phyloP scores from a whole-genome alignment of 2,329 filamentous ascomycete species.

The Aspergillus sp. region DNA sequence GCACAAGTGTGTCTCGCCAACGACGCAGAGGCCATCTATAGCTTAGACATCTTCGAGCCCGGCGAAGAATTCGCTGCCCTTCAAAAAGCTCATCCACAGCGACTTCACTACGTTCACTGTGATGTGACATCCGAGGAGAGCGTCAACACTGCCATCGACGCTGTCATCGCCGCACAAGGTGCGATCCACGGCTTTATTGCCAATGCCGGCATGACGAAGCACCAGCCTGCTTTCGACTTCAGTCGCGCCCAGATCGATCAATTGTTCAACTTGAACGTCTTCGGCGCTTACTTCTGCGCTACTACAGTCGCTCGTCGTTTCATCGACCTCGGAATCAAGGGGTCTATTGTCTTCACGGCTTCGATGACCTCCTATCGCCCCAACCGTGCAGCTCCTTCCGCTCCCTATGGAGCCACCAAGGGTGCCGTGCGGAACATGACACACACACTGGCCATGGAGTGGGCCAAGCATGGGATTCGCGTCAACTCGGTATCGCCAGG shows the following conservation, averaged over 20 bases:
- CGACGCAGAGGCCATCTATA: too few species aligned
- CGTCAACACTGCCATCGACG: too few species aligned
- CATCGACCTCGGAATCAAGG: slow-evolving; percentile 42
- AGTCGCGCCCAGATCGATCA: slow-evolving; percentile 38
- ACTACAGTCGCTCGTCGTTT: slow-evolving; percentile 33
- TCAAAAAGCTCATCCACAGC: too few species aligned
- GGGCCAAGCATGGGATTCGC: slow-evolving; percentile 42
- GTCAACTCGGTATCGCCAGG: slow-evolving; percentile 47
- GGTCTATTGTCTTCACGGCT: slow-evolving; percentile 47
- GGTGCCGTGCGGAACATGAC: slow-evolving; percentile 38
- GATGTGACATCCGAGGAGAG: too few species aligned
- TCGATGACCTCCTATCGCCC: slow-evolving; percentile 51
- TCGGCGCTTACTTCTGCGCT: slow-evolving; percentile 30
- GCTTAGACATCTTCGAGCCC: too few species aligned
- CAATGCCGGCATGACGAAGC: slow-evolving; percentile 13
- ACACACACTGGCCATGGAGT: slow-evolving; percentile 48
- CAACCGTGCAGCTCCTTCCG: slow-evolving; percentile 47
- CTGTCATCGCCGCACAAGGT: too few species aligned
- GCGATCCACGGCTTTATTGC: too few species aligned
- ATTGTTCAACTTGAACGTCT: slow-evolving; percentile 46
- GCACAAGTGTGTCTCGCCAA: too few species aligned
- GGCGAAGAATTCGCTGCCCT: too few species aligned
- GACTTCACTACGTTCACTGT: too few species aligned
- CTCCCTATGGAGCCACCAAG: slow-evolving; percentile 49
- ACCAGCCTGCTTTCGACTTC: slow-evolving; percentile 48